Conservation (phyloP, 2,329 filamentous ascomycete species). For the Fusarium haematococcum region DNA sequence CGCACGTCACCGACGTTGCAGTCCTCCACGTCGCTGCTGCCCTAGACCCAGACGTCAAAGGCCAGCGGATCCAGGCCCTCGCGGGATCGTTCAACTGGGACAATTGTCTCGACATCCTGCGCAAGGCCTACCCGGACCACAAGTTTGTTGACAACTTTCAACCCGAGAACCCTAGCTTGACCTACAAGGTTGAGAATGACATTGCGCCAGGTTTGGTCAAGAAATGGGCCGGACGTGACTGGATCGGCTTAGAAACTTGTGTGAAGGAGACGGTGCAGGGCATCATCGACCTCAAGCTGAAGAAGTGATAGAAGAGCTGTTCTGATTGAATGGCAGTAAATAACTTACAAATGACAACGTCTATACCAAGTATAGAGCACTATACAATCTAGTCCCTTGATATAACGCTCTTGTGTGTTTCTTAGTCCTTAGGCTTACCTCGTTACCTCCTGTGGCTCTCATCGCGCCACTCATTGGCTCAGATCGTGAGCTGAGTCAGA, state of each 20-base stretch:
- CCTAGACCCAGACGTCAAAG: slow-evolving; percentile 26
- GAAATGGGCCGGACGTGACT: slow-evolving; percentile 37
- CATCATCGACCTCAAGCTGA: neutral
- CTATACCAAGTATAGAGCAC: neutral
- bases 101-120: slow-evolving; percentile 21
- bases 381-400: neutral
- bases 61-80: slow-evolving; percentile 18
- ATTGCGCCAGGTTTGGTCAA: slow-evolving; percentile 16
- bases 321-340: neutral
- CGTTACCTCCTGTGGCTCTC: neutral
- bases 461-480: neutral
- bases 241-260: slow-evolving; percentile 20
- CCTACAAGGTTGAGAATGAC: slow-evolving; percentile 29
- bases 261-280: neutral
- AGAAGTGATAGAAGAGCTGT: neutral
- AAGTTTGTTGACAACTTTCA: slow-evolving; percentile 30
- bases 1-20: slow-evolving; percentile 34
- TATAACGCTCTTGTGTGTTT: neutral
- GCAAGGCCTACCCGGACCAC: slow-evolving; percentile 13
- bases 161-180: slow-evolving; percentile 13
- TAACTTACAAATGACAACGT: neutral
- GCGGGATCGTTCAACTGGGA: slow-evolving; percentile 35
- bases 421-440: neutral
- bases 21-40: slow-evolving; percentile 32
- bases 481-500: neutral